A percentile compares a stretch with the other conserved stretches of the same genome.
phyloP scores from a whole-genome alignment of 176 grass and related monocot genomes.

The Coix lacrymajobi region DNA sequence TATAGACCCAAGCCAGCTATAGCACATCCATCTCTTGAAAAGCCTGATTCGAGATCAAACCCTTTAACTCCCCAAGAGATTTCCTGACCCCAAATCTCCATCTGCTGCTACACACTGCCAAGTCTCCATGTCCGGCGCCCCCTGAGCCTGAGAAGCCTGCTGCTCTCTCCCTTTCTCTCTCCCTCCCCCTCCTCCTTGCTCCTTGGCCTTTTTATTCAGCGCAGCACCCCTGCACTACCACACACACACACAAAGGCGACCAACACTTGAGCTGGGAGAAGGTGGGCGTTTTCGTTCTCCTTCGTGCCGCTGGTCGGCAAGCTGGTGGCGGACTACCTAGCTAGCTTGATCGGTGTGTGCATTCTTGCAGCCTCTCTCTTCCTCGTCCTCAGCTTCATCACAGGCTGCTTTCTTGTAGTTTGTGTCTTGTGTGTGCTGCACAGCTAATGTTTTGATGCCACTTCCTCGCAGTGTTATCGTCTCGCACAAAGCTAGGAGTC shows the following conservation, averaged over 20 bases:
- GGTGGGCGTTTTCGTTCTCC: not conserved
- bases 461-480: conserved; percentile 8
- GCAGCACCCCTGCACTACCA: not conserved
- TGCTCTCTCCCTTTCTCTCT: not conserved
- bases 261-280: not conserved
- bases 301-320: not conserved
- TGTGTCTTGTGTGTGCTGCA: not conserved
- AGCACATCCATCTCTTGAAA: conserved; percentile 22
- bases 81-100: conserved; percentile 57
- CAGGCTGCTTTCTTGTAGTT: not conserved
- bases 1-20: conserved; percentile 20
- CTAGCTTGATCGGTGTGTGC: not conserved
- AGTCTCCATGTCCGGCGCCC: not conserved
- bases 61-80: conserved; percentile 33
- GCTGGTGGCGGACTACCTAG: not conserved
- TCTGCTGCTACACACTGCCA: conserved; percentile 16
- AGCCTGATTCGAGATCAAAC: conserved; percentile 27
- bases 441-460: not conserved
- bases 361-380: not conserved
- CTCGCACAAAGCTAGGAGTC: not conserved
- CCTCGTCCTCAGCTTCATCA: not conserved
- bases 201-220: conserved; percentile 16
- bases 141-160: not conserved
- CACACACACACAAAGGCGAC: not conserved
- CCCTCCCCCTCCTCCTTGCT: not conserved